Evolutionary conservation across 225 moss, liverwort and hornwort species (phyloP), one percentile per base, ranked within the genome.

Genomic region (Asterella californica): DNA sequence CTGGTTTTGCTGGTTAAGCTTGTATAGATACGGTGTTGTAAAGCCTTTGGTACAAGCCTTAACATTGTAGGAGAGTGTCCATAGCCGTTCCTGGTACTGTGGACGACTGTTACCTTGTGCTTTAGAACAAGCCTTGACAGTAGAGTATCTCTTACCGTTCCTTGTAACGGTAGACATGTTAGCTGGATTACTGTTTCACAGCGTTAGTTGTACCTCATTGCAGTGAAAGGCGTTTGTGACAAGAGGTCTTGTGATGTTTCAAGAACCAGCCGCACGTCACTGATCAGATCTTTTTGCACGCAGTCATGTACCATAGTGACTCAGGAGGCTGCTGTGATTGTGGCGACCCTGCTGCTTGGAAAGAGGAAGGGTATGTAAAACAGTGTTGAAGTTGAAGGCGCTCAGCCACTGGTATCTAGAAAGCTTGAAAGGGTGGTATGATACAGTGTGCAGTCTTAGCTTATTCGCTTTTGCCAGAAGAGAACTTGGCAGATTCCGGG

Each of bases 291-390:
- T 32, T 37, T 17, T 61, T 80, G 29, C 24, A 46, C 78, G 86
- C 97, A 99, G 97, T 99, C 70, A 91, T 99, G 97, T 99, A 99
- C 82, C 92, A 93, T 70, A 99, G 97, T 88, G 97, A 94, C 74
- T 93, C 97, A 72, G 97, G 97, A 82, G 97, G 97, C 72, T 94
- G 92, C 81, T 99, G 97, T 82, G 97, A 99, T 81, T 99, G 97
- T 63, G 97, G 97, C 59, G 94, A 99, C 74, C 81, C 85, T 81
- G 94, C 92, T 52, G 91, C 97, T 61, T 99, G 97, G 97, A 86
- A 85, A 86, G 80, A 73, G 49, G 75, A 38, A 82, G 94, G 97
- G 97, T 99, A 82, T 87, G 83, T 50, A 61, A 54, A 30, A 52
- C 34, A 22, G 2, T 52, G 6, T 37, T 24, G 33, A 19, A 0